These are phyloP conservation scores for Trametopsis cervina DNA, from an alignment of 768 basidiomycete genomes.

Conservation along the genomic window DNA sequence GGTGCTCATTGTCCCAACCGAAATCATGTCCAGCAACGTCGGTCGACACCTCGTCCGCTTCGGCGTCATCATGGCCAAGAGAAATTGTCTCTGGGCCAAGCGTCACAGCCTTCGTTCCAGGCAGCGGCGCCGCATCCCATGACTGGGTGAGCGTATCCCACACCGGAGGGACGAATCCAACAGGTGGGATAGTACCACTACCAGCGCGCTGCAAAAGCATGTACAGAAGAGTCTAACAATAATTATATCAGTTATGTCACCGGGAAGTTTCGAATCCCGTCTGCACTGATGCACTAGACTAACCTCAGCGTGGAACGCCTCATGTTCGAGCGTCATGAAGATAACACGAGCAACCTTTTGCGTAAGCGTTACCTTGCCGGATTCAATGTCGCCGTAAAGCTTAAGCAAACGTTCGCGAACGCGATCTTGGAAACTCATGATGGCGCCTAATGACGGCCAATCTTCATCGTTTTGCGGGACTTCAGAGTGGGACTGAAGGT, in stretches of 20 bases:
- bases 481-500: conserved; percentile 70
- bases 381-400: conserved; percentile 67
- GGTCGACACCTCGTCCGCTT: conserved; percentile 51
- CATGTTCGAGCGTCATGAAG: conserved; percentile 90
- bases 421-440: conserved; percentile 71
- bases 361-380: conserved; percentile 42
- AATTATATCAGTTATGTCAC: no score
- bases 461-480: conserved; percentile 77
- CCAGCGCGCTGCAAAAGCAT: conserved; percentile 87
- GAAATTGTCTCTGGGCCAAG: conserved; percentile 53
- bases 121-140: conserved; percentile 43
- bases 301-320: conserved; percentile 81
- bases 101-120: conserved; percentile 37
- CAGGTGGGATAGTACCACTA: conserved; percentile 71
- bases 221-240: conserved; percentile 76
- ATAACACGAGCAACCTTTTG: conserved; percentile 72
- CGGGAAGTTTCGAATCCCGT: neutral
- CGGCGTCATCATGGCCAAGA: conserved; percentile 81
- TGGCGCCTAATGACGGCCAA: conserved; percentile 72
- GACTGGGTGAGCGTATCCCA: conserved; percentile 50
- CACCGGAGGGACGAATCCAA: conserved; percentile 63
- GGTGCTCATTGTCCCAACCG: conserved; percentile 95
- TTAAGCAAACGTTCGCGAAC: conserved; percentile 66
- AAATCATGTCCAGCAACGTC: conserved; percentile 58
- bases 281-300: conserved; percentile 5